Conservation (phyloP, 345 rosid species). For the Laguncularia racemosa region DNA sequence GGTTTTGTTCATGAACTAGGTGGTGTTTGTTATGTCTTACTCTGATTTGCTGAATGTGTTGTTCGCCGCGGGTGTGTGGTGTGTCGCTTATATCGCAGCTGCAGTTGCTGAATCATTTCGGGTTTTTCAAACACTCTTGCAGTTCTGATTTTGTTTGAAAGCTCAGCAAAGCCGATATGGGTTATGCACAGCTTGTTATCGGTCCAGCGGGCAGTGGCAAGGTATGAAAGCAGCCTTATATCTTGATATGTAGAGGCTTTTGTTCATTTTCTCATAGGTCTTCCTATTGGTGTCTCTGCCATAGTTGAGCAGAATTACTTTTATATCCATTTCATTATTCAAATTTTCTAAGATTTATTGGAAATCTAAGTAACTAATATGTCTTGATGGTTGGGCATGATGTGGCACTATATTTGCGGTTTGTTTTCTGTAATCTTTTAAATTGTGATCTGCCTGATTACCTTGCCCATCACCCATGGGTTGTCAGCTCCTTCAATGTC, state of each 20-base stretch:
- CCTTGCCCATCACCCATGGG: background rate
- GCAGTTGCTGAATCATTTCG: conserved; percentile 64
- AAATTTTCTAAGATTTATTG: too few relatives aligned
- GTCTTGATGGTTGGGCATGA: too few relatives aligned
- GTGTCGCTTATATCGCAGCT: conserved; percentile 61
- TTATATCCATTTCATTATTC: too few relatives aligned
- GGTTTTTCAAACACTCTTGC: conserved; percentile 38
- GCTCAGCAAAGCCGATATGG: conserved; percentile 30
- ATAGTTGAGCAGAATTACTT: too few relatives aligned
- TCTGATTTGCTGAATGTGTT: conserved; percentile 42
- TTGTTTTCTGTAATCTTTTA: background rate
- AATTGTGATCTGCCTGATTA: background rate
- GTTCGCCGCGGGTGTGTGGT: conserved; percentile 74
- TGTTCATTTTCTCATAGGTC: background rate
- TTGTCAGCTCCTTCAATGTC: background rate
- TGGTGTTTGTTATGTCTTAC: conserved; percentile 40
- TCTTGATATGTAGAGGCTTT: background rate
- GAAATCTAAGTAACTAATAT: too few relatives aligned
- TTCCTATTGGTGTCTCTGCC: too few relatives aligned
- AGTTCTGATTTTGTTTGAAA: conserved; percentile 12
- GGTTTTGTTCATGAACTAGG: conserved; percentile 8
- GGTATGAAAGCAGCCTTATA: conserved; percentile 25
- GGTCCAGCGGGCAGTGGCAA: conserved; percentile 88
- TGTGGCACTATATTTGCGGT: too few relatives aligned
- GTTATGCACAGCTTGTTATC: conserved; percentile 79